Conservation (phyloP, 1,284 basidiomycete species). For the Pyrrhoderma lamaoense region DNA sequence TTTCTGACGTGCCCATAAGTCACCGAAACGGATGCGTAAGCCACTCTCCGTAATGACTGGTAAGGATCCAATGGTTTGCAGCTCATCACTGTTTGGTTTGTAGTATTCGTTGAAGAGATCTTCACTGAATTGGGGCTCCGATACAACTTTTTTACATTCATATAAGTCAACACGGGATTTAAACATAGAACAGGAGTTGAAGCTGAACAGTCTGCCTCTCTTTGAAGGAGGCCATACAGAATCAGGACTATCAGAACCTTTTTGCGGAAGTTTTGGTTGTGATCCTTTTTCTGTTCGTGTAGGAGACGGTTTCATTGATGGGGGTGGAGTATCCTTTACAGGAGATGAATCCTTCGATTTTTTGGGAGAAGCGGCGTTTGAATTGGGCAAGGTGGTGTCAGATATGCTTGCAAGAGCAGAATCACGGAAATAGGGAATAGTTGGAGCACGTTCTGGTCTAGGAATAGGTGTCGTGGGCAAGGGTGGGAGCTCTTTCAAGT, state of each 20-base stretch:
- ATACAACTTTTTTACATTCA: conserved; percentile 1
- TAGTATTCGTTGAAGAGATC: conserved; percentile 13
- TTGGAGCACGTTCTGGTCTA: background rate
- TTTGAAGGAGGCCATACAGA: conserved; percentile 9
- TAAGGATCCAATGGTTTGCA: conserved; percentile 56
- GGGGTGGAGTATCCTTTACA: too few species aligned
- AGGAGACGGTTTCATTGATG: background rate
- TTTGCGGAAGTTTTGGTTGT: background rate
- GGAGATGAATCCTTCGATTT: background rate
- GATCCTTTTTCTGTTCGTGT: background rate
- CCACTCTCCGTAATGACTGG: conserved; percentile 64
- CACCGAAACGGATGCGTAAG: conserved; percentile 58
- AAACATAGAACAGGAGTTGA: conserved; percentile 12
- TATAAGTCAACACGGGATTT: conserved; percentile 6
- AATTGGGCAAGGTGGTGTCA: conserved; percentile 8
- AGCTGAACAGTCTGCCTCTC: conserved; percentile 14
- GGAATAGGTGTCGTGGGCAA: conserved; percentile 5
- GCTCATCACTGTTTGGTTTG: conserved; percentile 40
- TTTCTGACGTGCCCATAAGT: conserved; percentile 56
- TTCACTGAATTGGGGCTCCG: background rate
- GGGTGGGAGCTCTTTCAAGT: conserved; percentile 11
- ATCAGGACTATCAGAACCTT: conserved; percentile 6
- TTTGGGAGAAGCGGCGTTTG: background rate
- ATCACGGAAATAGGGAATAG: conserved; percentile 7
- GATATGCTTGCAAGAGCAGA: conserved; percentile 7